These are phyloP conservation scores for Lactuca saligna DNA, from an alignment of 129 eudicot species.

Conservation along the genomic window DNA sequence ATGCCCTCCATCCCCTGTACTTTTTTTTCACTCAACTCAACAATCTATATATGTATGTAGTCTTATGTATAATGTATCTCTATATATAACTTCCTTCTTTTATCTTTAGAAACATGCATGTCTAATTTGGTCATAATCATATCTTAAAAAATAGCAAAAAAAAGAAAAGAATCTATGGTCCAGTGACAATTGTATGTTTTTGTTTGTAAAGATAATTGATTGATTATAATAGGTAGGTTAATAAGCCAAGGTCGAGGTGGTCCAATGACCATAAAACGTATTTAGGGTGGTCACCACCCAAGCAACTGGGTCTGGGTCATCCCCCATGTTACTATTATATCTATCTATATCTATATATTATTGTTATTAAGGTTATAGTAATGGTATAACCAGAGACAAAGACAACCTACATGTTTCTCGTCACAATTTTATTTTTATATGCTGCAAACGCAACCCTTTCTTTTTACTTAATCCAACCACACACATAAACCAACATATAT, in stretches of 20 bases:
- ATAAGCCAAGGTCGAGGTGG: constrained; percentile 45
- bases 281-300: constrained; percentile 46
- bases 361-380: constrained; percentile 23
- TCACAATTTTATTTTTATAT: constrained; percentile 5
- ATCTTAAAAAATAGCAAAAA: constrained; percentile 8
- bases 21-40: neutral
- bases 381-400: constrained; percentile 27
- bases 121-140: neutral
- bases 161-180: constrained; percentile 32
- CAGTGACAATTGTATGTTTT: constrained; percentile 15
- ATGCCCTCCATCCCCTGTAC: constrained; percentile 6
- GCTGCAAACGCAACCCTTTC: constrained; percentile 7
- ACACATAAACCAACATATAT: neutral
- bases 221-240: constrained; percentile 17
- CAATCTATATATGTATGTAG: neutral
- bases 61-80: too few species aligned
- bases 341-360: too few species aligned
- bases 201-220: constrained; percentile 21
- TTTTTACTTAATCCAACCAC: constrained; percentile 26
- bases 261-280: constrained; percentile 34
- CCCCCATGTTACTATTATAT: constrained; percentile 47
- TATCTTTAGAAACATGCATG: too few species aligned
- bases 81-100: too few species aligned
- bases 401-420: constrained; percentile 29
- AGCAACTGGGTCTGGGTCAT: constrained; percentile 21